phyloP scores from a whole-genome alignment of 2,329 filamentous ascomycete genomes.

The Pseudogymnoascus sp. region DNA sequence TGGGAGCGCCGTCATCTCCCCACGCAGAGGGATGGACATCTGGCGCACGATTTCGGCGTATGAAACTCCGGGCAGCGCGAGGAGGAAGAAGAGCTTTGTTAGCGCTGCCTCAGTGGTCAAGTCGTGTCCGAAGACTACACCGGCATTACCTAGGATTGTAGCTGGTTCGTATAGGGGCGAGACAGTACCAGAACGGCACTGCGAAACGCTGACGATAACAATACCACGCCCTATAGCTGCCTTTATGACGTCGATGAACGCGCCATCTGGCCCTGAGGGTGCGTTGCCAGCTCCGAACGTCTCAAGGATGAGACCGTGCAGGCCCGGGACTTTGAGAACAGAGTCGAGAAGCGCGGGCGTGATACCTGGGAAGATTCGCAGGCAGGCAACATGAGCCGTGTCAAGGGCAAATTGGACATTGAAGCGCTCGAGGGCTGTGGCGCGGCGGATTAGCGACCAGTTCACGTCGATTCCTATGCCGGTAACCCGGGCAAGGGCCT shows the following conservation, averaged over 20 bases:
- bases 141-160: conserved; percentile 55
- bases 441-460: conserved; percentile 55
- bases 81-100: conserved; percentile 43
- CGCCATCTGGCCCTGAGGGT: conserved; percentile 52
- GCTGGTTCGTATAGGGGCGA: conserved; percentile 52
- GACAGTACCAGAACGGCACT: conserved; percentile 50
- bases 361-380: conserved; percentile 67
- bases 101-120: conserved; percentile 53
- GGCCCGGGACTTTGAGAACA: conserved; percentile 52
- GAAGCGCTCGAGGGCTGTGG: conserved; percentile 51
- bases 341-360: conserved; percentile 64
- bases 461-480: conserved; percentile 56
- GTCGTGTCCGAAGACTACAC: conserved; percentile 62
- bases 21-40: conserved; percentile 57
- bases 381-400: conserved; percentile 62
- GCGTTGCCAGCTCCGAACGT: conserved; percentile 69
- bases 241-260: conserved; percentile 55
- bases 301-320: conserved; percentile 62
- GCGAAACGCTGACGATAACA: conserved; percentile 66
- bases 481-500: conserved; percentile 53
- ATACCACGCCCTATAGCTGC: conserved; percentile 59
- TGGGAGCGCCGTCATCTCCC: conserved; percentile 51
- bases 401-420: conserved; percentile 53
- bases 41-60: conserved; percentile 51
- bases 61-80: conserved; percentile 51